Evolutionary conservation across 2,329 filamentous ascomycete genomes (phyloP).

Genomic region (Kalmusia sp.): DNA sequence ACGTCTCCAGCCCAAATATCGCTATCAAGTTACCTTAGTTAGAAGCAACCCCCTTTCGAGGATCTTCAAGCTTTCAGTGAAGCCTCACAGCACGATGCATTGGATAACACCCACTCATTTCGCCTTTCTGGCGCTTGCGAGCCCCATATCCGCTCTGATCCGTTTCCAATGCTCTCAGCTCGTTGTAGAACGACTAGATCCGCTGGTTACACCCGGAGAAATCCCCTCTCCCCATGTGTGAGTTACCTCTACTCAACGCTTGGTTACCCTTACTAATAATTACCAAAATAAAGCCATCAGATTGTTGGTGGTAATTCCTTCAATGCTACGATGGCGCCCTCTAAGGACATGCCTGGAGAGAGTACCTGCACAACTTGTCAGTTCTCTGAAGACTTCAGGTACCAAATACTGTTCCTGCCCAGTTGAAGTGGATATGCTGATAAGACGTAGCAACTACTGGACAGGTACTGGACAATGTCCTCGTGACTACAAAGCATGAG

Average conservation of each 20-base stretch:
- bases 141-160: slow-evolving; percentile 14
- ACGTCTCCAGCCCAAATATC: not conserved
- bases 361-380: slow-evolving; percentile 29
- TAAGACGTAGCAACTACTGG: slow-evolving; percentile 29
- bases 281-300: not conserved
- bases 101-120: slow-evolving; percentile 2
- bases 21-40: not conserved
- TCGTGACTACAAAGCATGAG: no score
- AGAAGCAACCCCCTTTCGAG: not conserved
- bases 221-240: slow-evolving; percentile 32
- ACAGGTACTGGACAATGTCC: no score
- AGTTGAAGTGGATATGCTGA: not conserved
- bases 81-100: slow-evolving; percentile 8
- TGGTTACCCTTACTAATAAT: not conserved
- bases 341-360: slow-evolving; percentile 25
- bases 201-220: slow-evolving; percentile 28
- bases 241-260: not conserved
- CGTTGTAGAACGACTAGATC: slow-evolving; percentile 32
- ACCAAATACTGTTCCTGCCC: not conserved
- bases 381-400: slow-evolving; percentile 22
- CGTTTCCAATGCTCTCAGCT: slow-evolving; percentile 38
- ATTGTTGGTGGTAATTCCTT: slow-evolving; percentile 31
- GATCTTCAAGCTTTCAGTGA: not conserved
- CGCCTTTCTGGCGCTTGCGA: slow-evolving; percentile 13
- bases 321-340: slow-evolving; percentile 22